Evolutionary conservation across 352 stramenopile genomes (phyloP).

Genomic region (Pythium grandisporangium): DNA sequence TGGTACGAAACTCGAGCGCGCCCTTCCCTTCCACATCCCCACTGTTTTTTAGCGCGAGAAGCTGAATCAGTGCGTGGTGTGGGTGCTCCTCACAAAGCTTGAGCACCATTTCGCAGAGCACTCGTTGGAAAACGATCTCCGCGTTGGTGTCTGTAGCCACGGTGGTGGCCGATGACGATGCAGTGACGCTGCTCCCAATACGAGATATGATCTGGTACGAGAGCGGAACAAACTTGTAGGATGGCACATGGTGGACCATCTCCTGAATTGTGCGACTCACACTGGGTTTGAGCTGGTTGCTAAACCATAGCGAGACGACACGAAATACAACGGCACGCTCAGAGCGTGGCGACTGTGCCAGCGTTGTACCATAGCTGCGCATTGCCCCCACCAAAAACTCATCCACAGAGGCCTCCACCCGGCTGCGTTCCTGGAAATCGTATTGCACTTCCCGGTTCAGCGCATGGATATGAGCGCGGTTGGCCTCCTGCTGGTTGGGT

Average conservation of each 20-base stretch:
- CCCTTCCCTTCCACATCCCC: slow-evolving; percentile 81
- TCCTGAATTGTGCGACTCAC: slow-evolving; percentile 84
- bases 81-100: slow-evolving; percentile 93
- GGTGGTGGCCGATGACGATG: slow-evolving; percentile 3
- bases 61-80: slow-evolving; percentile 93
- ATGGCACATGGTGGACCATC: slow-evolving; percentile 81
- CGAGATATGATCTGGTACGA: slow-evolving; percentile 98
- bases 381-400: slow-evolving; percentile 86
- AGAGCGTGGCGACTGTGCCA: slow-evolving; percentile 37
- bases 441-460: slow-evolving; percentile 84
- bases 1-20: slow-evolving; percentile 63
- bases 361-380: slow-evolving; percentile 70
- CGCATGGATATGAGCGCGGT: slow-evolving; percentile 59
- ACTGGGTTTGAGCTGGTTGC: slow-evolving; percentile 61
- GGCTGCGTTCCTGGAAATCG: slow-evolving; percentile 80
- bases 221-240: slow-evolving; percentile 95
- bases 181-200: slow-evolving; percentile 48
- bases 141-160: slow-evolving; percentile 2
- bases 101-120: slow-evolving; percentile 84
- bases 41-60: slow-evolving; percentile 94
- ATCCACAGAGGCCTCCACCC: slow-evolving; percentile 78
- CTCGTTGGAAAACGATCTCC: slow-evolving; percentile 64
- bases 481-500: slow-evolving; percentile 37
- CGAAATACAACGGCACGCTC: slow-evolving; percentile 90
- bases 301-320: slow-evolving; percentile 93